These are phyloP conservation scores for Carex myosuroides DNA, from an alignment of 176 grass and related monocot species.

Conservation along the genomic window DNA sequence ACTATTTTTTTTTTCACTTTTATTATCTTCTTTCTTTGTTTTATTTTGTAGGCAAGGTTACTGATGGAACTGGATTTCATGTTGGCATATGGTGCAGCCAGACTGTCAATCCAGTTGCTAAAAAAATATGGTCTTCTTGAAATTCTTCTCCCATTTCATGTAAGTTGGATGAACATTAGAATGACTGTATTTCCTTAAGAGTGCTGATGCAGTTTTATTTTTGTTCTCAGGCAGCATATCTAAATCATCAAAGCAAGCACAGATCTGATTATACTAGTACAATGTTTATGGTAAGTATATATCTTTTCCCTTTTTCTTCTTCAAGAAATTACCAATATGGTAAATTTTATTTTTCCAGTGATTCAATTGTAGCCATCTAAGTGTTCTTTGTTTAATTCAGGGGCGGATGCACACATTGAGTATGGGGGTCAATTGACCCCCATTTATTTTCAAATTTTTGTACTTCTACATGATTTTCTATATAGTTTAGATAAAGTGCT, in stretches of 20 bases:
- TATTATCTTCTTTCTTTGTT: conserved; percentile 4
- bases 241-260: conserved; percentile 50
- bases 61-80: conserved; percentile 79
- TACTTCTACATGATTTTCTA: no score
- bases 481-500: no score
- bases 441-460: no score
- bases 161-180: conserved; percentile 26
- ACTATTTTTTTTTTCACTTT: background rate
- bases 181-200: conserved; percentile 6
- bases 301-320: background rate
- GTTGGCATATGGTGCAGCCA: conserved; percentile 75
- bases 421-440: no score
- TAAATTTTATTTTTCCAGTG: background rate
- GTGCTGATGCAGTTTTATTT: conserved; percentile 29
- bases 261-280: conserved; percentile 28
- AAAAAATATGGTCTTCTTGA: conserved; percentile 70
- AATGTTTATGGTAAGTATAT: conserved; percentile 85
- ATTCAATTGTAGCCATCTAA: background rate
- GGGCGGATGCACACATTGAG: no score
- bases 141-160: conserved; percentile 84
- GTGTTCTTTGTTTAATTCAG: background rate
- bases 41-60: conserved; percentile 51
- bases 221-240: conserved; percentile 70
- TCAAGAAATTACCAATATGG: background rate
- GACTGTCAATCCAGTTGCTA: conserved; percentile 59